Evolutionary conservation across 2,329 filamentous ascomycete genomes (phyloP), one percentile per base, ranked within the genome.

Genomic region (Venturia asperata): DNA sequence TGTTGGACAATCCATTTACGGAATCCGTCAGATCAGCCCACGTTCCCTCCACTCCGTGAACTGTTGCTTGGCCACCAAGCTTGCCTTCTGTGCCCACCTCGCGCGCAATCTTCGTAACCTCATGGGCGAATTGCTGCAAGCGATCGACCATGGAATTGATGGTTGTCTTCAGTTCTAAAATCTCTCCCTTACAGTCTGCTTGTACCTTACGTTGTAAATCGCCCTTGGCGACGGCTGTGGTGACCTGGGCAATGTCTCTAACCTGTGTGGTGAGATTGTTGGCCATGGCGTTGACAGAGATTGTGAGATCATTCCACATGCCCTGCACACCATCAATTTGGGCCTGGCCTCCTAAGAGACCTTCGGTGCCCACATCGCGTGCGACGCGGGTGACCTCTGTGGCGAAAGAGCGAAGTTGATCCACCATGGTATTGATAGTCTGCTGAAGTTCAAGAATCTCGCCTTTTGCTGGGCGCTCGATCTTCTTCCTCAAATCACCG

Each of bases 371-470:
- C 74, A 87, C 84, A 74, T 87, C 84, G 69, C 83, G 80, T 63
- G 84, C 84, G 61, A 87, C 84, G 72, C 85, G 84, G 65, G 84
- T 86, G 68, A 87, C 84, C 73, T 87, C 82, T 62, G 84, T 86
- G 24, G 84, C 84, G 71, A 87, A 87, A 0, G 83, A 85, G 68
- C 85, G 84, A n/a, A 87, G 75, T 70, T 85, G 81, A 69, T 86
- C 84, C 74, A 87, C 85, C 85, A 87, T 87, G 70, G 80, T 82
- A 69, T 87, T 87, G 72, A 87, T 86, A 0, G 93, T 99, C 72
- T 94, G 91, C 78, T 99, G 97, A 66, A 99, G 81, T 74, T 96
- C 91, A 63, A 95, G 79, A 71, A 99, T 97, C 79, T 99, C 94
- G 72, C 93, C 93, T 75, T 92, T 87, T 64, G 92, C 94, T 71